phyloP scores from a whole-genome alignment of 306 rosid genomes.

The Cicer cuneatum region DNA sequence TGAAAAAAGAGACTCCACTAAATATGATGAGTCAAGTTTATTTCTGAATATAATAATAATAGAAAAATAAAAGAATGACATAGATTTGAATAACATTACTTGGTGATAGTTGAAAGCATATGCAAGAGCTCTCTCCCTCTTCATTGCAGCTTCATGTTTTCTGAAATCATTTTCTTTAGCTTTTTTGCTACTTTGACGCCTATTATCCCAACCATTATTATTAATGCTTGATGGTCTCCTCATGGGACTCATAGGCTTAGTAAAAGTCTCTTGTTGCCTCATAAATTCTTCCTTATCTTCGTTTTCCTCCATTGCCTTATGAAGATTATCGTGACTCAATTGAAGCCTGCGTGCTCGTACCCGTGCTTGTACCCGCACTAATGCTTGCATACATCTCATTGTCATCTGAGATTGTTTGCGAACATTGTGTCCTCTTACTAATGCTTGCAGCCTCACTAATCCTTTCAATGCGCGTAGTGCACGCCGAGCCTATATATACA shows the following conservation, averaged over 20 bases:
- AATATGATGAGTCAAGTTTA: too few relatives aligned
- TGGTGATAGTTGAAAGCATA: conserved; percentile 74
- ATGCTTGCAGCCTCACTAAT: conserved; percentile 85
- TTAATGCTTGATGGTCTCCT: conserved; percentile 38
- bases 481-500: conserved; percentile 71
- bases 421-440: conserved; percentile 91
- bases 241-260: conserved; percentile 57
- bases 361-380: conserved; percentile 85
- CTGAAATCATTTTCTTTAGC: conserved; percentile 53
- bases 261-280: conserved; percentile 36
- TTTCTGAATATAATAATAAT: too few relatives aligned
- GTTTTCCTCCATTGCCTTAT: conserved; percentile 37
- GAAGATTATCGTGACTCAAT: conserved; percentile 56
- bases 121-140: conserved; percentile 90
- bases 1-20: too few relatives aligned
- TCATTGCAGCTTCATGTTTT: conserved; percentile 68
- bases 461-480: conserved; percentile 92
- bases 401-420: conserved; percentile 96
- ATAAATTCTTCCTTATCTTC: background rate
- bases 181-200: conserved; percentile 57
- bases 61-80: too few relatives aligned
- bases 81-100: background rate
- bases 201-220: conserved; percentile 47
- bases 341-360: conserved; percentile 78
- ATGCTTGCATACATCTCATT: conserved; percentile 97